Percentiles rank a stretch among this genome's conserved stretches.
phyloP scores from a whole-genome alignment of 75 land plant genomes.

The Azolla pinnata region DNA sequence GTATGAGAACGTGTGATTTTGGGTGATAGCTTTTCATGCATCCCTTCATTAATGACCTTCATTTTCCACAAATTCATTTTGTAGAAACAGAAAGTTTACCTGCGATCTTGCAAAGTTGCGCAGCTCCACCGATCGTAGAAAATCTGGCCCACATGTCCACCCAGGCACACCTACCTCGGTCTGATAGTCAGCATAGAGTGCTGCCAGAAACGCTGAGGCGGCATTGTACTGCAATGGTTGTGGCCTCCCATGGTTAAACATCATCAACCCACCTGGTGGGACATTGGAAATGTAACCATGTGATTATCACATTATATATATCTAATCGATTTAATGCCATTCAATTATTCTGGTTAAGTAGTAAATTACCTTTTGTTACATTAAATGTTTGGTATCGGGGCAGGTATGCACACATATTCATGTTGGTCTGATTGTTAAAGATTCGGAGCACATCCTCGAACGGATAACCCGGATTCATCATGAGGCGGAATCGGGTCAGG shows the following conservation, averaged over 20 bases:
- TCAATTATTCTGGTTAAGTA: not conserved
- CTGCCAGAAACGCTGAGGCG: conserved; percentile 52
- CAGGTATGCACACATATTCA: conserved; percentile 72
- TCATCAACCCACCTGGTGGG: conserved; percentile 50
- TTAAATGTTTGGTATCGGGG: conserved; percentile 48
- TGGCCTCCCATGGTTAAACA: conserved; percentile 44
- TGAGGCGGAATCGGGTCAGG: conserved; percentile 57
- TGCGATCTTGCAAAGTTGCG: conserved; percentile 52
- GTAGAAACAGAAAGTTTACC: conserved; percentile 22
- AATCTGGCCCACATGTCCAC: conserved; percentile 46
- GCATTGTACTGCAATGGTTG: conserved; percentile 52
- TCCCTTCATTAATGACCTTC: conserved; percentile 2
- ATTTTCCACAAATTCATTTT: not conserved
- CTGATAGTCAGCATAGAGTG: conserved; percentile 56
- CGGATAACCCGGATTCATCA: conserved; percentile 81
- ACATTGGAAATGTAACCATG: not conserved
- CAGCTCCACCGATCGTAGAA: conserved; percentile 33
- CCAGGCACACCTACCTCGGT: conserved; percentile 29
- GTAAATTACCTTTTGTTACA: conserved; percentile 45
- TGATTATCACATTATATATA: not conserved
- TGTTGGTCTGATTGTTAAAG: conserved; percentile 56
- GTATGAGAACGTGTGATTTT: not conserved
- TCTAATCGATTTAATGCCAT: not conserved
- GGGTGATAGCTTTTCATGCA: not conserved
- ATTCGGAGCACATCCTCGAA: conserved; percentile 54